Conservation (phyloP, 1,284 basidiomycete genomes). For the Kalmanozyma brasiliensis region DNA sequence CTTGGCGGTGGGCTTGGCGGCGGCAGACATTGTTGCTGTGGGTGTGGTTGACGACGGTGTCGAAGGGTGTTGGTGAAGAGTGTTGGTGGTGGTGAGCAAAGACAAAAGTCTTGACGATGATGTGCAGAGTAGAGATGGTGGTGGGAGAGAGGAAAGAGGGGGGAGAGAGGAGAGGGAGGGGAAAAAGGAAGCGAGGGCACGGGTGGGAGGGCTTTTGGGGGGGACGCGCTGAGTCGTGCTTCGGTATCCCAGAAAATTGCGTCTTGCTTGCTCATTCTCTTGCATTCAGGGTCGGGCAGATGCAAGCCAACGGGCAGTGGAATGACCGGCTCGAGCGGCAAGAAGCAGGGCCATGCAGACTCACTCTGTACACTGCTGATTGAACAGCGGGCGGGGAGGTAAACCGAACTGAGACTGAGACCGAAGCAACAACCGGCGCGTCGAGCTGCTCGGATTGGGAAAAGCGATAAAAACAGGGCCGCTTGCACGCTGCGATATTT, state of each 20-base stretch:
- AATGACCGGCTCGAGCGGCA: conserved; percentile 6
- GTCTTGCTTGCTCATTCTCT: conserved; percentile 1
- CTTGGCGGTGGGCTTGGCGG: conserved; percentile 54
- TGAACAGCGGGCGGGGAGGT: not conserved
- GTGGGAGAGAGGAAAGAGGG: conserved; percentile 39
- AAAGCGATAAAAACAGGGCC: conserved; percentile 3
- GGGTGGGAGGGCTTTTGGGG: conserved; percentile 16
- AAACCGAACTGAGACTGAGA: not conserved
- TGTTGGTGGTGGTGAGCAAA: conserved; percentile 2
- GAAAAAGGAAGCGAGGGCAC: conserved; percentile 4
- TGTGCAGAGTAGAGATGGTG: conserved; percentile 26
- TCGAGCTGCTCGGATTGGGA: not conserved
- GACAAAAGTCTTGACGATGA: conserved; percentile 22
- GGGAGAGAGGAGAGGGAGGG: conserved; percentile 13
- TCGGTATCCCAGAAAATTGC: conserved; percentile 13
- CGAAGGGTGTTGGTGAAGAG: conserved; percentile 18
- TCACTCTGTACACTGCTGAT: not conserved
- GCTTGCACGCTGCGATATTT: conserved; percentile 11
- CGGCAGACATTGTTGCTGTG: conserved; percentile 47
- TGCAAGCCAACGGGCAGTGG: not conserved
- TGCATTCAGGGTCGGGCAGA: too few species aligned
- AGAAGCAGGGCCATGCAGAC: not conserved
- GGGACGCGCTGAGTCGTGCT: conserved; percentile 4
- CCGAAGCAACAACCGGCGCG: conserved; percentile 8
- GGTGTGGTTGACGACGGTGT: conserved; percentile 29